Evolutionary conservation across 306 rosid species (phyloP).

Genomic region (Prinsepia uniflora): DNA sequence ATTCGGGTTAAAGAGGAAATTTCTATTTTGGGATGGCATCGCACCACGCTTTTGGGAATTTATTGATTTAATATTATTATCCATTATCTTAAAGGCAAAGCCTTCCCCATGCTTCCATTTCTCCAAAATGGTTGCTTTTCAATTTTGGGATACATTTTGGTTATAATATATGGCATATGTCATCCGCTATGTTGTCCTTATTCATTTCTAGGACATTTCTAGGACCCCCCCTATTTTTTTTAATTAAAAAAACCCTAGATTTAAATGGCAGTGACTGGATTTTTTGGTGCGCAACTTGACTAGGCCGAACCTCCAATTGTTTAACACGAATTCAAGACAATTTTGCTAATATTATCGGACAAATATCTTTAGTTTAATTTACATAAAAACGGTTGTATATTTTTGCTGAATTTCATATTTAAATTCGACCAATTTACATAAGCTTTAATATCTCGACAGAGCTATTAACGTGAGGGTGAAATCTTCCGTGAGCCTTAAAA

Average conservation of each 20-base stretch:
- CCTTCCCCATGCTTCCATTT: constrained; percentile 25
- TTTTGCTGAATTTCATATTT: no score
- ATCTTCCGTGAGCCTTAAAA: neutral
- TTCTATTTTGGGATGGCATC: neutral
- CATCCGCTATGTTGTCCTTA: constrained; percentile 46
- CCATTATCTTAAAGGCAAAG: constrained; percentile 2
- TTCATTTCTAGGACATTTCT: constrained; percentile 29
- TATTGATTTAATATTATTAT: neutral
- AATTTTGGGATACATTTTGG: constrained; percentile 3
- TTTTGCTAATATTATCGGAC: no score
- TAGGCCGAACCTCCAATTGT: constrained; percentile 4
- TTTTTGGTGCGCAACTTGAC: constrained; percentile 43
- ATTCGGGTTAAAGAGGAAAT: neutral
- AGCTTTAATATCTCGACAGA: no score
- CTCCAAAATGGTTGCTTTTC: constrained; percentile 16
- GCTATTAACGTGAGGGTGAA: neutral
- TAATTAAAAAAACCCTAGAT: no score
- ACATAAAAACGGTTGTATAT: no score
- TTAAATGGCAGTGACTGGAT: constrained; percentile 20
- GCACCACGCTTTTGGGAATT: neutral
- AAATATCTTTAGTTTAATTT: no score
- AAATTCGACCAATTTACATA: no score
- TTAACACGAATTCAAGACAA: neutral
- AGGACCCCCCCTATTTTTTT: no score
- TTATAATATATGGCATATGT: neutral